These are phyloP conservation scores for Calvatia gigantea DNA, from an alignment of 768 basidiomycete species.

Conservation along the genomic window DNA sequence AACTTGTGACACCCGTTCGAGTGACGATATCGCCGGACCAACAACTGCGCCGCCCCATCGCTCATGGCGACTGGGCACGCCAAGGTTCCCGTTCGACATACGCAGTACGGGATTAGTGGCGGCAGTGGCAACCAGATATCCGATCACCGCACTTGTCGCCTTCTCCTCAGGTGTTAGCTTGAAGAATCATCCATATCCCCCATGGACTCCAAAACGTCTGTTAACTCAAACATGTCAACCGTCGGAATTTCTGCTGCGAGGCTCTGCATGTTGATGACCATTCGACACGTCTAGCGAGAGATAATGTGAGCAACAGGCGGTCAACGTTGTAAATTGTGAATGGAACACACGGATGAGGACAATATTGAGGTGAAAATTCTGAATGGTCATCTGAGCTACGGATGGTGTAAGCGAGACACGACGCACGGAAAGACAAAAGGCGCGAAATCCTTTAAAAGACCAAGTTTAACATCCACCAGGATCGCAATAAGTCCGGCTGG, in stretches of 20 bases:
- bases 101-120: too few relatives aligned
- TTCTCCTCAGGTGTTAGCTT: neutral
- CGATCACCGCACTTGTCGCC: too few relatives aligned
- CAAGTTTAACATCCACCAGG: neutral
- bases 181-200: neutral
- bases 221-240: neutral
- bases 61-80: too few relatives aligned
- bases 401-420: neutral
- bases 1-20: too few relatives aligned
- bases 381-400: neutral
- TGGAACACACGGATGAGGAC: neutral
- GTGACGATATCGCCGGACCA: too few relatives aligned
- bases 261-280: slow-evolving; percentile 1
- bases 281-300: neutral
- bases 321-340: neutral
- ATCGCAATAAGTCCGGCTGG: neutral
- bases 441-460: neutral
- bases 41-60: too few relatives aligned
- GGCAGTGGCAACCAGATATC: too few relatives aligned
- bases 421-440: slow-evolving; percentile 7
- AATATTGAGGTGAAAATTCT: neutral
- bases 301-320: neutral
- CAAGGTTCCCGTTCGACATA: too few relatives aligned
- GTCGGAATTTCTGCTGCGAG: neutral
- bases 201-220: neutral